Evolutionary conservation across 164 flowering plant genomes (phyloP), one percentile per base, ranked within the genome.

Genomic region (Nymphaea thermarum): DNA sequence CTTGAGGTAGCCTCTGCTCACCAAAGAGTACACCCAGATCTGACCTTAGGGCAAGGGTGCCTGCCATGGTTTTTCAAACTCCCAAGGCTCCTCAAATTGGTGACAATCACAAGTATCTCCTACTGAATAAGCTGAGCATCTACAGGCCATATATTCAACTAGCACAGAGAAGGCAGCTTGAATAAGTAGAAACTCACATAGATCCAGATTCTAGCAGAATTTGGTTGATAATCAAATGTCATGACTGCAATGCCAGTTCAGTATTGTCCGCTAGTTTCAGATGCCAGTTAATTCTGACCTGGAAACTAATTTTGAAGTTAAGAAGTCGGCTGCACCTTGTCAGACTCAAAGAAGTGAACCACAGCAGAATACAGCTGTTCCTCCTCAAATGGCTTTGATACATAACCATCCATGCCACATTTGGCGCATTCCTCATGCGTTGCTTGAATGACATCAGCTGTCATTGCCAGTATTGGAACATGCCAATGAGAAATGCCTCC

Each of bases 381-480:
- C 73, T 88, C 92, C 65, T 85, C 92, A 69, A 94, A 90, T 17
- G 99, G 99, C 73, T 94, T 94, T 1, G 92, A 81, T 16, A 94
- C 96, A 70, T 83, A 94, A 67, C 70, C 97, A 76, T 94, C 96
- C 99, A 94, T 91, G 42, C 96, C 99, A 69, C 85, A 87, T 65
- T 82, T 78, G 68, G 76, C 18, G 67, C 90, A 89, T 65, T 87
- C 75, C 63, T 85, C 92, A 68, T 87, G 80, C 7, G 87, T 82
- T 61, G 88, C 93, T 73, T 87, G 96, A 69, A 77, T 82, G 62
- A 87, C 88, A 82, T 90, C 98, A 5, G 99, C 98, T 2, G 99
- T 94, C 99, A 94, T 91, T 7, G 99, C 99, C 59, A 94, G 76
- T 78, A 94, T 90, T 2, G 99, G 98, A 4, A 84, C 81, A 68